Percentiles rank a stretch among this genome's conserved stretches.
These are phyloP conservation scores for Vitis rotundifolia DNA, from an alignment of 164 flowering plant species.

Conservation along the genomic window DNA sequence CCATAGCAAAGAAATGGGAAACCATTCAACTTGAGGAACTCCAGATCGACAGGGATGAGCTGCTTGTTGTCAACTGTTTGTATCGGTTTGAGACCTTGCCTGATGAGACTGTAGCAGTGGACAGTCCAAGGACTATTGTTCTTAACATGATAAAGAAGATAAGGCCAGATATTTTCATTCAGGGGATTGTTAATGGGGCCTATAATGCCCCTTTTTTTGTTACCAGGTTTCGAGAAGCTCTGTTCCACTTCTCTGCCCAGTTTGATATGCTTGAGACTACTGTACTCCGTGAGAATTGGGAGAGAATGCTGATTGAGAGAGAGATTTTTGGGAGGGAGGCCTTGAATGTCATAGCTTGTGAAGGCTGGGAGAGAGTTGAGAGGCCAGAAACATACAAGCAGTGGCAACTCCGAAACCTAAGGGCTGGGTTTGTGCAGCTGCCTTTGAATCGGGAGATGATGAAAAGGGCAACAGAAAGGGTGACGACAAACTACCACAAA, in stretches of 20 bases:
- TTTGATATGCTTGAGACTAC: conserved; percentile 80
- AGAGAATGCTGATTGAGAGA: conserved; percentile 67
- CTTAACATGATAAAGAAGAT: conserved; percentile 54
- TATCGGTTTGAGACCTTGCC: conserved; percentile 54
- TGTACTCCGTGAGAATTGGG: conserved; percentile 60
- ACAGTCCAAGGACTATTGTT: conserved; percentile 58
- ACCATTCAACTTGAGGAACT: conserved; percentile 65
- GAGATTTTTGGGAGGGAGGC: conserved; percentile 67
- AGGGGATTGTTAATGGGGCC: conserved; percentile 67
- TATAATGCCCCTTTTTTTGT: conserved; percentile 82
- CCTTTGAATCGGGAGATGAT: conserved; percentile 49
- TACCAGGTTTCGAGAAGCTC: conserved; percentile 77
- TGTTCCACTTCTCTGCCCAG: conserved; percentile 73
- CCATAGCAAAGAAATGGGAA: conserved; percentile 88
- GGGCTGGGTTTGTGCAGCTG: conserved; percentile 72
- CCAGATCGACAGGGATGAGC: conserved; percentile 60
- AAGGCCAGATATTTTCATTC: conserved; percentile 66
- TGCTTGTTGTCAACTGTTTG: conserved; percentile 63
- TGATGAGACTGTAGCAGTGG: conserved; percentile 68
- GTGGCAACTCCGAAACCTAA: conserved; percentile 61
- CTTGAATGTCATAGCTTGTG: conserved; percentile 77
- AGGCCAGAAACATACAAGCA: conserved; percentile 92
- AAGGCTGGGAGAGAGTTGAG: conserved; percentile 82
- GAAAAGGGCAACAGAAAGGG: conserved; percentile 39
- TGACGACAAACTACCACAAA: conserved; percentile 50